phyloP scores from a whole-genome alignment of 345 rosid species.

The Eutrema japonicum region DNA sequence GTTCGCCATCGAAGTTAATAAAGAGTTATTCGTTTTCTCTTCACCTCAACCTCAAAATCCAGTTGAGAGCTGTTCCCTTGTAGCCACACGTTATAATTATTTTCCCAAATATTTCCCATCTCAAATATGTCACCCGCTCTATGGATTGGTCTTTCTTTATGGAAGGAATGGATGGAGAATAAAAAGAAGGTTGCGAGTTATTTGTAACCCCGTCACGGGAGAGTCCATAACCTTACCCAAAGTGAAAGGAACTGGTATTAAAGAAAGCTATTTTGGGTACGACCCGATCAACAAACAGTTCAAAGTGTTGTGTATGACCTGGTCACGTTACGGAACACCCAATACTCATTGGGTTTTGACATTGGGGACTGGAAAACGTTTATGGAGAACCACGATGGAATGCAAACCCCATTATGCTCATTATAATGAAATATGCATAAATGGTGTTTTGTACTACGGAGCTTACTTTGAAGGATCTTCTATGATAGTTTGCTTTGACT shows the following conservation, averaged over 20 bases:
- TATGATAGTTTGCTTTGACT: too few species aligned
- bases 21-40: not conserved
- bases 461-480: too few species aligned
- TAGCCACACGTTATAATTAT: not conserved
- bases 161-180: too few species aligned
- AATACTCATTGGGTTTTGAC: conserved; percentile 9
- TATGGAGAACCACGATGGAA: not conserved
- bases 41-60: not conserved
- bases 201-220: not conserved
- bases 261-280: too few species aligned
- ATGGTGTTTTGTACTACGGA: too few species aligned
- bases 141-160: not conserved
- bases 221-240: not conserved
- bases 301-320: conserved; percentile 10
- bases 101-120: not conserved
- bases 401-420: too few species aligned
- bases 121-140: not conserved
- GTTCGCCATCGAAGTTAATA: not conserved
- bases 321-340: not conserved
- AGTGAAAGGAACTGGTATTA: not conserved
- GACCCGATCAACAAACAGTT: not conserved
- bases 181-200: not conserved
- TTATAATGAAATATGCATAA: too few species aligned
- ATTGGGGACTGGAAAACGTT: not conserved
- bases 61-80: not conserved